Conservation (phyloP, 2,329 filamentous ascomycete species). For the Fusarium buxicola region DNA sequence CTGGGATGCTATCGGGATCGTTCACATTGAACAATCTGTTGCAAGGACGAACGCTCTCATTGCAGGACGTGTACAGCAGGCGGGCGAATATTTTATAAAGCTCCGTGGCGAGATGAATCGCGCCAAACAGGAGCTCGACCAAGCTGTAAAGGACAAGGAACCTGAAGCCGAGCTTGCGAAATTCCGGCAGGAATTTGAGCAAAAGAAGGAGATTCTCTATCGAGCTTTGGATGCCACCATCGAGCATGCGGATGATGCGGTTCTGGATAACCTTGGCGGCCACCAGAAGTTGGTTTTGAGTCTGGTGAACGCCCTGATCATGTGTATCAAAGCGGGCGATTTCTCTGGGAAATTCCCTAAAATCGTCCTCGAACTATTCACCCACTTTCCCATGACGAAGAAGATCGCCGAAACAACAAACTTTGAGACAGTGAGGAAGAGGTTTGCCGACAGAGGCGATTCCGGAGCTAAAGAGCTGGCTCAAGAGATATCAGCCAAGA, state of each 20-base stretch:
- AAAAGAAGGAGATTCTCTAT: conserved; percentile 62
- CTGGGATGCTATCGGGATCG: conserved; percentile 66
- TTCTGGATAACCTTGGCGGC: conserved; percentile 68
- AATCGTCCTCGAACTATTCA: conserved; percentile 69
- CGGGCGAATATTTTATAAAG: conserved; percentile 62
- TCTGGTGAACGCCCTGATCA: conserved; percentile 65
- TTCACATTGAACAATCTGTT: conserved; percentile 59
- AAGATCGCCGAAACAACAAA: conserved; percentile 73
- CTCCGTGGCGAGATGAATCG: conserved; percentile 62
- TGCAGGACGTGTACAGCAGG: conserved; percentile 62
- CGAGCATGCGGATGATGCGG: conserved; percentile 64
- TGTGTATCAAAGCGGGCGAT: conserved; percentile 64
- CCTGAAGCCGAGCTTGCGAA: conserved; percentile 51
- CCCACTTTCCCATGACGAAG: conserved; percentile 70
- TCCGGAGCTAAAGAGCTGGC: conserved; percentile 72
- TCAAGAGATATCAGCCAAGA: conserved; percentile 64
- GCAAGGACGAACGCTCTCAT: conserved; percentile 54
- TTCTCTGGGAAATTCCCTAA: conserved; percentile 66
- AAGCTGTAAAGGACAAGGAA: conserved; percentile 57
- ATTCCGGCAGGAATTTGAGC: conserved; percentile 56
- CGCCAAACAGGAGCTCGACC: conserved; percentile 58
- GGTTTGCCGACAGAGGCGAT: conserved; percentile 73
- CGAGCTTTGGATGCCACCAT: conserved; percentile 65
- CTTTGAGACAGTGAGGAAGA: conserved; percentile 72
- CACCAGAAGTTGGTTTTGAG: conserved; percentile 68